Percentiles rank a stretch among this genome's conserved stretches.
Evolutionary conservation across 2,329 filamentous ascomycete species (phyloP).

Genomic region (Xylariomycetidae sp.): DNA sequence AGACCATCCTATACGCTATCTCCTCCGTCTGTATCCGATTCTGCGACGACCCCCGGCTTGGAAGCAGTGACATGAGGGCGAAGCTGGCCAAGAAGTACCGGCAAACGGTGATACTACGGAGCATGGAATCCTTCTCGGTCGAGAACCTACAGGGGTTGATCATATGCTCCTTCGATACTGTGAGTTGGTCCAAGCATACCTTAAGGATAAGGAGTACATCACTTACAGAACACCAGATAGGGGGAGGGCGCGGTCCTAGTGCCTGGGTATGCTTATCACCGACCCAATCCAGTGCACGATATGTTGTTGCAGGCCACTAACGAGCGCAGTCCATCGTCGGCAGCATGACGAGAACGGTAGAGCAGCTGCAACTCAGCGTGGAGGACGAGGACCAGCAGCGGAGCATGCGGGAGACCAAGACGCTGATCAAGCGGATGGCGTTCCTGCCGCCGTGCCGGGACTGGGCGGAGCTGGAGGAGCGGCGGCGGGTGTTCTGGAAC

Average conservation of each 20-base stretch:
- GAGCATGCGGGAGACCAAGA: slow-evolving; percentile 25
- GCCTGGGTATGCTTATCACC: no score
- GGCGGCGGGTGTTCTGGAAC: slow-evolving; percentile 32
- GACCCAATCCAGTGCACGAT: no score
- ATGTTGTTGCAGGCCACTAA: no score
- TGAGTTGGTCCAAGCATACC: no score
- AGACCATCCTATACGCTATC: slow-evolving; percentile 30
- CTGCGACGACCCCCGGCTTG: slow-evolving; percentile 23
- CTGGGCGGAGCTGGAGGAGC: slow-evolving; percentile 29
- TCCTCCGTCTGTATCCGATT: slow-evolving; percentile 21
- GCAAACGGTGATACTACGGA: slow-evolving; percentile 25
- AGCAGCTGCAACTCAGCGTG: slow-evolving; percentile 29
- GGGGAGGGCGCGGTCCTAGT: slow-evolving; percentile 23
- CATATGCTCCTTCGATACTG: slow-evolving; percentile 32
- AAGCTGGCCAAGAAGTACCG: slow-evolving; percentile 19
- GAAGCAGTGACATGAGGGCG: slow-evolving; percentile 14
- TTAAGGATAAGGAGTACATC: no score
- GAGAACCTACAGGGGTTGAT: slow-evolving; percentile 31
- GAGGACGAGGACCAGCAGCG: slow-evolving; percentile 26
- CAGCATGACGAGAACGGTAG: slow-evolving; percentile 30
- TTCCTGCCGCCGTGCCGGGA: slow-evolving; percentile 22
- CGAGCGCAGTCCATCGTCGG: slow-evolving; percentile 32
- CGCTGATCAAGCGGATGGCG: slow-evolving; percentile 20
- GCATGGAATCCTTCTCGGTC: slow-evolving; percentile 27
- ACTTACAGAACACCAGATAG: no score